Conservation (phyloP, 1,139 yeast genomes). For the Groenewaldozyma auringiensis region DNA sequence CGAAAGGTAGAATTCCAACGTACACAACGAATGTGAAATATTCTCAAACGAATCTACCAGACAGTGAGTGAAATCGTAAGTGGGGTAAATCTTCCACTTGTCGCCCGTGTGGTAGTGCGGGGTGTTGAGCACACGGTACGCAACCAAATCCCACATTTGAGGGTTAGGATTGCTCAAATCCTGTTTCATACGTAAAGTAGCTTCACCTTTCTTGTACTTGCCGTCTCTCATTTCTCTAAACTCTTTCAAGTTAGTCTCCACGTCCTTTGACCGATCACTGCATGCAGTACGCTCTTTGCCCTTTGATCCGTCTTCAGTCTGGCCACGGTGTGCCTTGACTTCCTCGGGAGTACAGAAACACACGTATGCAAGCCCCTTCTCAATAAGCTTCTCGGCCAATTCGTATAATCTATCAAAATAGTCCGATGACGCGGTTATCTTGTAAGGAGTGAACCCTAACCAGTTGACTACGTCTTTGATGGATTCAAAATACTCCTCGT, state of each 20-base stretch:
- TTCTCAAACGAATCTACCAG: conserved; percentile 95
- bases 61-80: conserved; percentile 98
- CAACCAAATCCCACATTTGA: conserved; percentile 99
- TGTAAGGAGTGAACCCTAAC: conserved; percentile 92
- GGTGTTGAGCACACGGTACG: conserved; percentile 91
- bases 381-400: conserved; percentile 74
- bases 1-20: conserved; percentile 86
- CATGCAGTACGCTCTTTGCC: conserved; percentile 90
- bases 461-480: conserved; percentile 79
- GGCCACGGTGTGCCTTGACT: conserved; percentile 83
- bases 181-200: conserved; percentile 94
- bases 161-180: conserved; percentile 89
- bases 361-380: conserved; percentile 69
- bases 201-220: conserved; percentile 78
- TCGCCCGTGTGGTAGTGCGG: conserved; percentile 95
- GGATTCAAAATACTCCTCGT: conserved; percentile 78
- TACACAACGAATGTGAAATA: conserved; percentile 90
- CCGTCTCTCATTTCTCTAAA: conserved; percentile 93
- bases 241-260: conserved; percentile 67
- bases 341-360: conserved; percentile 93
- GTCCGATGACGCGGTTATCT: conserved; percentile 91
- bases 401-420: conserved; percentile 84
- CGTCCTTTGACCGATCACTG: conserved; percentile 58
- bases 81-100: conserved; percentile 97
- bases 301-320: conserved; percentile 81